Percentiles rank a stretch among this genome's conserved stretches.
Conservation (phyloP, 2,329 filamentous ascomycete species). For the Aspergillus japonicus region DNA sequence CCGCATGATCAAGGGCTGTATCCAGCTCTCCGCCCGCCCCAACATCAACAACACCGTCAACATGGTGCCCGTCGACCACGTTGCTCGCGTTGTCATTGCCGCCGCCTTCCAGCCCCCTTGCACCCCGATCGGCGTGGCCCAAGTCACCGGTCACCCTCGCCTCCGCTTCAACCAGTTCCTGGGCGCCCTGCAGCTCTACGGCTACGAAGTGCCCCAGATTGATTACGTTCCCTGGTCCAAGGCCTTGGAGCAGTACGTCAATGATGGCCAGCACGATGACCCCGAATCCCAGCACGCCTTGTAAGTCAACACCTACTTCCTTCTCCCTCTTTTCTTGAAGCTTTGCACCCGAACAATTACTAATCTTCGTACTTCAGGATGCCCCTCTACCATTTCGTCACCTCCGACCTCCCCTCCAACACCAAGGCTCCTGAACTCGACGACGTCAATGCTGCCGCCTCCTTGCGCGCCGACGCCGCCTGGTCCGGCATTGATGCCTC, state of each 20-base stretch:
- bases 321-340: neutral
- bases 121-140: conserved; percentile 61
- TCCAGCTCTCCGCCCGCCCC: conserved; percentile 73
- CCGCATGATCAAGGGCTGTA: conserved; percentile 80
- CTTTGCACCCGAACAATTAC: neutral
- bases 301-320: conserved; percentile 29
- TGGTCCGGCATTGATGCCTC: conserved; percentile 60
- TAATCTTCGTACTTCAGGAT: conserved; percentile 42
- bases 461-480: conserved; percentile 62
- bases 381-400: conserved; percentile 73
- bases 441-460: conserved; percentile 65
- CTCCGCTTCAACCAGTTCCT: conserved; percentile 77
- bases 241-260: conserved; percentile 67
- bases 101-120: conserved; percentile 63
- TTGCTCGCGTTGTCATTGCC: conserved; percentile 76
- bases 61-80: conserved; percentile 81
- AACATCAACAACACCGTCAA: conserved; percentile 85
- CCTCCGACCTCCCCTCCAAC: conserved; percentile 66
- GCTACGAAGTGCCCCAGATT: conserved; percentile 67
- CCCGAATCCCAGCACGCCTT: conserved; percentile 67
- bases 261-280: conserved; percentile 54
- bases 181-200: conserved; percentile 67
- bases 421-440: conserved; percentile 73
- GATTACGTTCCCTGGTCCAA: conserved; percentile 68
- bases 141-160: conserved; percentile 77